Evolutionary conservation across 495 filamentous ascomycete species (phyloP).

Genomic region (Aspergillus sclerotioniger): DNA sequence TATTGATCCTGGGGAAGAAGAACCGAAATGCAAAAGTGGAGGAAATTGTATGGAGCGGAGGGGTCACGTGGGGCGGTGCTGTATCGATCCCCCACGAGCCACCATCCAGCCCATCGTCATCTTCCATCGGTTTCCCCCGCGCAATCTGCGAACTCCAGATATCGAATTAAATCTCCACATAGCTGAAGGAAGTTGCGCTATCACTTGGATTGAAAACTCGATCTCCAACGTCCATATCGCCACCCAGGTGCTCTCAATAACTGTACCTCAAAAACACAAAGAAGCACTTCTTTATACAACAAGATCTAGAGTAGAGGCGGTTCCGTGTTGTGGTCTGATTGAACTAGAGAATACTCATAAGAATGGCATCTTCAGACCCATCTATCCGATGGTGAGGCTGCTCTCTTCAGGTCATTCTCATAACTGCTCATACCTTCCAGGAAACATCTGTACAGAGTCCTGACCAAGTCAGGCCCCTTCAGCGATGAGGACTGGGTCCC

Average conservation of each 20-base stretch:
- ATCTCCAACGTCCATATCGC: background rate
- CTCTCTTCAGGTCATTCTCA: slow-evolving; percentile 2
- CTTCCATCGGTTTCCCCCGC: slow-evolving; percentile 1
- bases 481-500: slow-evolving; percentile 68
- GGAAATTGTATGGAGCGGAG: slow-evolving; percentile 32
- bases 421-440: slow-evolving; percentile 39
- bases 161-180: background rate
- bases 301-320: background rate
- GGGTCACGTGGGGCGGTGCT: slow-evolving; percentile 30
- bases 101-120: slow-evolving; percentile 13
- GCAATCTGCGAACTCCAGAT: background rate
- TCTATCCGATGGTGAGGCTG: slow-evolving; percentile 22
- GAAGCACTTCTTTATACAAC: background rate
- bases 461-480: slow-evolving; percentile 73
- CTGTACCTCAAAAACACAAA: background rate
- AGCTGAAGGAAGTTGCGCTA: background rate
- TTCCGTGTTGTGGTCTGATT: background rate
- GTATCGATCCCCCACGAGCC: slow-evolving; percentile 13
- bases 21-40: slow-evolving; percentile 12
- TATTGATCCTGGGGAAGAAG: slow-evolving; percentile 6
- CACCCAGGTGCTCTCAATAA: background rate
- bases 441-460: slow-evolving; percentile 77
- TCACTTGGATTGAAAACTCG: background rate
- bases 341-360: background rate
- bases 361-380: slow-evolving; percentile 20